Conservation (phyloP, 306 rosid genomes). For the Adenanthera pavonina region DNA sequence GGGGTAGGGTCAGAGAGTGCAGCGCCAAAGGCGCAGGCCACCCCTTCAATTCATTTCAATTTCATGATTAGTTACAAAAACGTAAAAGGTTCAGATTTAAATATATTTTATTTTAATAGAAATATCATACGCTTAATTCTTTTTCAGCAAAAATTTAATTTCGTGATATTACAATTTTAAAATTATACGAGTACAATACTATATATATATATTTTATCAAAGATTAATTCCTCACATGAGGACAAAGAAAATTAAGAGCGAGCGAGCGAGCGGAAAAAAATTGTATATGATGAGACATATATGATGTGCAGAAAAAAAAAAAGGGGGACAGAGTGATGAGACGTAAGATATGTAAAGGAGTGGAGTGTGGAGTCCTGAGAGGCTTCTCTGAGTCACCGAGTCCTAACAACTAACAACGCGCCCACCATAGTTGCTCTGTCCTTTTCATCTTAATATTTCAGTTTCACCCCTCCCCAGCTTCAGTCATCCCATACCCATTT, state of each 20-base stretch:
- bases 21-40: constrained; percentile 69
- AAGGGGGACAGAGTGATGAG: constrained; percentile 51
- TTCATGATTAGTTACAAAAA: neutral
- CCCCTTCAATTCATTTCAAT: constrained; percentile 15
- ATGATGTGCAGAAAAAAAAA: neutral
- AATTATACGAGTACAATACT: no score
- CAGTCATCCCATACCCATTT: neutral
- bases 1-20: neutral
- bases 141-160: no score
- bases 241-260: neutral
- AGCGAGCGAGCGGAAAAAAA: neutral
- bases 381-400: constrained; percentile 45
- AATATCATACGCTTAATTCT: no score
- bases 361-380: constrained; percentile 35
- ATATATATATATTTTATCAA: no score
- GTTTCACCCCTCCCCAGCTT: neutral
- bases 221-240: neutral
- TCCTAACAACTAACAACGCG: constrained; percentile 62
- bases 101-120: no score
- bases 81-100: no score
- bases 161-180: no score
- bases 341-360: constrained; percentile 53
- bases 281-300: constrained; percentile 14
- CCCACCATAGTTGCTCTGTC: constrained; percentile 61
- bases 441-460: neutral